Evolutionary conservation across 306 rosid species (phyloP).

Genomic region (Urtica urens): DNA sequence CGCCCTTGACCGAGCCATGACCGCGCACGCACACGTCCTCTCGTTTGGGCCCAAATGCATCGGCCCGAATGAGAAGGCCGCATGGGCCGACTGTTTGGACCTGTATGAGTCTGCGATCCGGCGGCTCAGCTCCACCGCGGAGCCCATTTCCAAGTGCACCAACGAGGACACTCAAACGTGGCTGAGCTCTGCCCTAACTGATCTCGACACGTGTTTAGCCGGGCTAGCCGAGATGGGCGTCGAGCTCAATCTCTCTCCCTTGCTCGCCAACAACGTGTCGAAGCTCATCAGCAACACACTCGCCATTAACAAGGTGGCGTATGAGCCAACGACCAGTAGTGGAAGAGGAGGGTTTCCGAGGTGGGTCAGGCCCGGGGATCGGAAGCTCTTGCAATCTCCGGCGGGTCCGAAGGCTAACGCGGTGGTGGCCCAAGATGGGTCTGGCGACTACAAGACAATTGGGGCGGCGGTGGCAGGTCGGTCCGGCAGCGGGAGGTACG

Average conservation of each 20-base stretch:
- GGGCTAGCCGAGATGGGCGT: slow-evolving; percentile 56
- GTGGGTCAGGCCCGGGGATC: slow-evolving; percentile 63
- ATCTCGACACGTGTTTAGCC: slow-evolving; percentile 54
- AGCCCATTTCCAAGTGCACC: slow-evolving; percentile 20
- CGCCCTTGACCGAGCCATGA: slow-evolving; percentile 37
- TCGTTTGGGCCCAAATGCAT: slow-evolving; percentile 41
- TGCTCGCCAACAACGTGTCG: slow-evolving; percentile 49
- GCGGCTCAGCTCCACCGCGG: slow-evolving; percentile 35
- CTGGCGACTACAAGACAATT: slow-evolving; percentile 49
- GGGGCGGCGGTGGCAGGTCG: slow-evolving; percentile 41
- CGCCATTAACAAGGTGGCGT: slow-evolving; percentile 35
- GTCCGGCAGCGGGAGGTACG: slow-evolving; percentile 46
- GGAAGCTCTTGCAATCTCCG: slow-evolving; percentile 46
- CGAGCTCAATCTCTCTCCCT: slow-evolving; percentile 22
- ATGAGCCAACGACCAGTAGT: slow-evolving; percentile 2
- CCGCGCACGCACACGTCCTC: slow-evolving; percentile 18
- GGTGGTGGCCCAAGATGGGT: slow-evolving; percentile 71
- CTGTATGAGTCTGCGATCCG: slow-evolving; percentile 41
- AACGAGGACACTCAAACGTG: slow-evolving; percentile 47
- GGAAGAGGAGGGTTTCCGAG: slow-evolving; percentile 41
- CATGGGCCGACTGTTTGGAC: slow-evolving; percentile 60
- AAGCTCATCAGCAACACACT: slow-evolving; percentile 46
- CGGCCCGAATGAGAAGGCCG: slow-evolving; percentile 32
- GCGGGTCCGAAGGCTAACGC: slow-evolving; percentile 38
- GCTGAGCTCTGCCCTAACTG: slow-evolving; percentile 70